Evolutionary conservation across 495 filamentous ascomycete species (phyloP).

Genomic region (Talaromyces stipitatus): DNA sequence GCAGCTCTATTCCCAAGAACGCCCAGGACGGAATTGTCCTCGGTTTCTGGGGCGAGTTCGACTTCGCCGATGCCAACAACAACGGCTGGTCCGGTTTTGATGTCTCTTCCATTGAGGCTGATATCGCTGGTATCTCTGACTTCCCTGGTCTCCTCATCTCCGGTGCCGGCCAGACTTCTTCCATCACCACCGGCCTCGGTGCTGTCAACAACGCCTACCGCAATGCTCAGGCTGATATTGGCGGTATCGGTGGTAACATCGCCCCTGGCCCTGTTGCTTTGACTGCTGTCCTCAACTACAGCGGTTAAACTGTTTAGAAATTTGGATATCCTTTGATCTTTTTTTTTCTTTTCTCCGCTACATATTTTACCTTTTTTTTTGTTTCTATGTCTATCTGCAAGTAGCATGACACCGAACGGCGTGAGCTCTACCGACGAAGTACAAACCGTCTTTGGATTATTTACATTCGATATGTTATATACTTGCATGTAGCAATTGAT

Average conservation of each 20-base stretch:
- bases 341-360: neutral
- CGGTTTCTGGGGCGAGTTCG: conserved; percentile 36
- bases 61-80: conserved; percentile 28
- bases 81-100: conserved; percentile 34
- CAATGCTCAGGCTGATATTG: conserved; percentile 20
- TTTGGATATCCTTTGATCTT: neutral
- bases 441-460: neutral
- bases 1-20: conserved; percentile 3
- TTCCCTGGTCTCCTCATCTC: conserved; percentile 12
- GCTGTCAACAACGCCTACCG: conserved; percentile 31
- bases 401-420: neutral
- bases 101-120: conserved; percentile 30
- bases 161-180: conserved; percentile 22
- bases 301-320: conserved; percentile 12
- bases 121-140: conserved; percentile 19
- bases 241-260: conserved; percentile 35
- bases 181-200: conserved; percentile 19
- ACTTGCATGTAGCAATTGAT: conserved; percentile 1
- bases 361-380: neutral
- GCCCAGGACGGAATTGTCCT: conserved; percentile 8
- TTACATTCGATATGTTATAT: neutral
- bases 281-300: conserved; percentile 23
- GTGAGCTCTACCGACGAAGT: neutral
- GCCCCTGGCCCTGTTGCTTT: conserved; percentile 21
- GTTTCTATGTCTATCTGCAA: conserved; percentile 1